Percentiles rank a stretch among this genome's conserved stretches.
phyloP scores from a whole-genome alignment of 129 eudicot species.

The Daucus carota region DNA sequence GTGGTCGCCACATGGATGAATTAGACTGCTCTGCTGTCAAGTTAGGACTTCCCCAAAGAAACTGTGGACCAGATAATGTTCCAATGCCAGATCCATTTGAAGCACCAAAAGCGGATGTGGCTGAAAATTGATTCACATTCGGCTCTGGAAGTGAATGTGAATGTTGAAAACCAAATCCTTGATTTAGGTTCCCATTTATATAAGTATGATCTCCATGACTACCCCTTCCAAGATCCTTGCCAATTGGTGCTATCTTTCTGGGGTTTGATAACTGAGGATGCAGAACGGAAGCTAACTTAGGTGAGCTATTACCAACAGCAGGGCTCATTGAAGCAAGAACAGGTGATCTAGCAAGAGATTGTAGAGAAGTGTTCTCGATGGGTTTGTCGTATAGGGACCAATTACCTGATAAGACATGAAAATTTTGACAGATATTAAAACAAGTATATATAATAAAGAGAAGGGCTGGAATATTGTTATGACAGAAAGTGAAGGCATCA shows the following conservation, averaged over 20 bases:
- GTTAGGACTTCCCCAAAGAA: constrained; percentile 77
- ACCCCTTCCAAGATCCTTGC: constrained; percentile 47
- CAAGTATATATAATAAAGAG: not conserved
- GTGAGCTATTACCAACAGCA: constrained; percentile 27
- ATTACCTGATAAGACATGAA: constrained; percentile 33
- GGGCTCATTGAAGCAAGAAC: constrained; percentile 48
- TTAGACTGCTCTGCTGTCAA: constrained; percentile 32
- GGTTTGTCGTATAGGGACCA: constrained; percentile 68
- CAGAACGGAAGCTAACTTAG: constrained; percentile 60
- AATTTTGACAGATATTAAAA: constrained; percentile 8
- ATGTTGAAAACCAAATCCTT: constrained; percentile 32
- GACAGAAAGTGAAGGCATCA: constrained; percentile 14
- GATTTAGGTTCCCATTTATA: constrained; percentile 32
- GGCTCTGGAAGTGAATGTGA: constrained; percentile 70
- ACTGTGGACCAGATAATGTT: constrained; percentile 76
- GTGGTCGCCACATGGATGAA: constrained; percentile 36
- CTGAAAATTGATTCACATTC: constrained; percentile 37
- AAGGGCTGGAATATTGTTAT: not conserved
- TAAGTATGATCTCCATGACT: constrained; percentile 34
- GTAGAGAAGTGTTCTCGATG: constrained; percentile 47
- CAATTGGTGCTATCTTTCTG: constrained; percentile 59
- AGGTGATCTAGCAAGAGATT: constrained; percentile 54
- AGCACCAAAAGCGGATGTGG: constrained; percentile 46
- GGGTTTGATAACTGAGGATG: constrained; percentile 33
- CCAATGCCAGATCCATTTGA: constrained; percentile 51